Conservation (phyloP, 2,329 filamentous ascomycete species). For the Cadophora sp. region DNA sequence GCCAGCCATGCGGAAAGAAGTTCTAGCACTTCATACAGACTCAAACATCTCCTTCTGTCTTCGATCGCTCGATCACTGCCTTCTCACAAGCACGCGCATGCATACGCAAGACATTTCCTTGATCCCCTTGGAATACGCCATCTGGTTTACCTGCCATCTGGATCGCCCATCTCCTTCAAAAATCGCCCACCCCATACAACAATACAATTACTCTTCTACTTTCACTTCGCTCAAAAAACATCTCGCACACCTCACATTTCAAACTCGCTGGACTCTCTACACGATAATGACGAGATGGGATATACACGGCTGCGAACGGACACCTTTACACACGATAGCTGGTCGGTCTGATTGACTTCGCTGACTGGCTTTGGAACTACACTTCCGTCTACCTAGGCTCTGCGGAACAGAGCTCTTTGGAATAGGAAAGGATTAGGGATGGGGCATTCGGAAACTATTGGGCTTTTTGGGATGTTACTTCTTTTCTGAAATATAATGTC, state of each 20-base stretch:
- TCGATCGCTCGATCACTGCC: background rate
- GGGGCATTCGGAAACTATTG: background rate
- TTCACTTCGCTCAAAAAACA: background rate
- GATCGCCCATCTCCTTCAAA: slow-evolving; percentile 1
- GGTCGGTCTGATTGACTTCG: background rate
- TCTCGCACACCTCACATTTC: background rate
- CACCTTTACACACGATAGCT: slow-evolving; percentile 1
- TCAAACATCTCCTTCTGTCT: background rate
- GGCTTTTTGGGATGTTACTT: slow-evolving; percentile 4
- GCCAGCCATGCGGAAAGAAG: slow-evolving; percentile 29
- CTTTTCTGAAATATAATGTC: slow-evolving; percentile 6
- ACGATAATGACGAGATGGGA: background rate
- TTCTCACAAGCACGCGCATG: background rate
- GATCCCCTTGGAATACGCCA: background rate
- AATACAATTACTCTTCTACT: slow-evolving; percentile 5
- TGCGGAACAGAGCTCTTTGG: slow-evolving; percentile 14
- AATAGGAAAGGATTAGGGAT: background rate
- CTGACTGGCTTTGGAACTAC: slow-evolving; percentile 15
- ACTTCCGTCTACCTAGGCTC: slow-evolving; percentile 21
- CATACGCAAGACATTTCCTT: background rate
- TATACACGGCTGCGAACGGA: background rate
- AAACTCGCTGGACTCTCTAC: background rate
- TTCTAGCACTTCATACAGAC: background rate
- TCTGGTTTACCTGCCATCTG: background rate
- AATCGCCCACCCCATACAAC: background rate